Evolutionary conservation across 345 rosid genomes (phyloP).

Genomic region (Rhizophora apiculata): DNA sequence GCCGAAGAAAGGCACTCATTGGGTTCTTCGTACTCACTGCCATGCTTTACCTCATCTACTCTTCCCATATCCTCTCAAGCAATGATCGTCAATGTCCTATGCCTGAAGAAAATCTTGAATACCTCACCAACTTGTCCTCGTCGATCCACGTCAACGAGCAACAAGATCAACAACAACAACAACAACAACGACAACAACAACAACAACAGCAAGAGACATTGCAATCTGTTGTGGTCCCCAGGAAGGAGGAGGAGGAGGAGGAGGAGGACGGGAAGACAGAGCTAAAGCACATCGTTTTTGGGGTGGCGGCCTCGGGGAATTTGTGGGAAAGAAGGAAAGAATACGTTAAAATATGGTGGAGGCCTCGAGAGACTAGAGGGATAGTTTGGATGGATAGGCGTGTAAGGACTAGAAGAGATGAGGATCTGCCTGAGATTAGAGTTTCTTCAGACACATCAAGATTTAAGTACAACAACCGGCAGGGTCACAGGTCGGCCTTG

Average conservation of each 20-base stretch:
- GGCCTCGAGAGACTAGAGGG: constrained; percentile 62
- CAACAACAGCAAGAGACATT: no score
- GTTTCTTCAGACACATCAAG: constrained; percentile 58
- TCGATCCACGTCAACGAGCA: constrained; percentile 5
- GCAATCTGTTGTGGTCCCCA: constrained; percentile 14
- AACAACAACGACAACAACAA: no score
- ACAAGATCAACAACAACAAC: no score
- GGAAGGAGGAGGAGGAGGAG: constrained; percentile 6
- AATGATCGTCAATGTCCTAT: constrained; percentile 29
- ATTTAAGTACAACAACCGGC: constrained; percentile 62
- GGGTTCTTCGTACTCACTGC: constrained; percentile 47
- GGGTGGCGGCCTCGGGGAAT: constrained; percentile 66
- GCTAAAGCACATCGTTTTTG: constrained; percentile 65
- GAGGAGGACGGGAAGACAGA: constrained; percentile 31
- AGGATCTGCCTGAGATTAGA: constrained; percentile 57
- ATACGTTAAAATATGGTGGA: constrained; percentile 83
- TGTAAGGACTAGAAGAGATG: constrained; percentile 38
- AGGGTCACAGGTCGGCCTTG: constrained; percentile 67
- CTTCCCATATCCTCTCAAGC: constrained; percentile 42
- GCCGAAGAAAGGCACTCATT: constrained; percentile 30
- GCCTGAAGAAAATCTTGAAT: constrained; percentile 22
- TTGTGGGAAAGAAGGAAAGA: constrained; percentile 73
- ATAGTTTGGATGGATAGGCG: constrained; percentile 67
- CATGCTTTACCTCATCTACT: constrained; percentile 48
- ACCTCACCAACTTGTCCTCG: constrained; percentile 30